Conservation (phyloP, 345 rosid species). For the Sisymbrium irio region DNA sequence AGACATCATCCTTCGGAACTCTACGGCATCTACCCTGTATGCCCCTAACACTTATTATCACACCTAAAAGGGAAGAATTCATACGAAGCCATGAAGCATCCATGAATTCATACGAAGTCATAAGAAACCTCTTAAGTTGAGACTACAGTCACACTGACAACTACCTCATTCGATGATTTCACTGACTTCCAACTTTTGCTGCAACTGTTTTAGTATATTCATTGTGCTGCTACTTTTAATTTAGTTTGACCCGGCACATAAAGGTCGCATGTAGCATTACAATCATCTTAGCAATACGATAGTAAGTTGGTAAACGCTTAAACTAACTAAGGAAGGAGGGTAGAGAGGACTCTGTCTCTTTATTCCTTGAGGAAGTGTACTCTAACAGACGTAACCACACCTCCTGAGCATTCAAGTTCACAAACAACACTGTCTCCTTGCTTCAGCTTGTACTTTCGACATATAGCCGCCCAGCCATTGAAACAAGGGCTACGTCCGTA, state of each 20-base stretch:
- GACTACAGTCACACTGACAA: neutral
- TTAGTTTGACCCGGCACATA: neutral
- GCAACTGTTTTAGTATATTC: neutral
- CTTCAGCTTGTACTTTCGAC: constrained; percentile 4
- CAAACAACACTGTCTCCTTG: constrained; percentile 18
- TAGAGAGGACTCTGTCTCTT: neutral
- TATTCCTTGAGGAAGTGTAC: neutral
- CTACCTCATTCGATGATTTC: neutral
- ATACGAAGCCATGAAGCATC: neutral
- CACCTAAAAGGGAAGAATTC: neutral
- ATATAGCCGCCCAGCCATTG: constrained; percentile 7
- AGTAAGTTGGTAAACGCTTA: neutral
- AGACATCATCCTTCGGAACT: no score
- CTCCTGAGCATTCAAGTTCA: constrained; percentile 21
- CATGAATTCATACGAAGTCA: neutral
- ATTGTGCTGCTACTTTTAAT: neutral
- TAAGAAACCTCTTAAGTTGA: neutral
- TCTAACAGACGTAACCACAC: constrained; percentile 15
- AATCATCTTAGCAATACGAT: neutral
- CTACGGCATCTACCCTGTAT: no score
- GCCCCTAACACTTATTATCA: neutral
- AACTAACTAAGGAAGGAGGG: neutral
- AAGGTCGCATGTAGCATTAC: neutral
- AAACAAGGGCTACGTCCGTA: neutral
- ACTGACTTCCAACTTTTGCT: neutral